Conservation (phyloP, 805 yeast species). For the Candida bentonensis region DNA sequence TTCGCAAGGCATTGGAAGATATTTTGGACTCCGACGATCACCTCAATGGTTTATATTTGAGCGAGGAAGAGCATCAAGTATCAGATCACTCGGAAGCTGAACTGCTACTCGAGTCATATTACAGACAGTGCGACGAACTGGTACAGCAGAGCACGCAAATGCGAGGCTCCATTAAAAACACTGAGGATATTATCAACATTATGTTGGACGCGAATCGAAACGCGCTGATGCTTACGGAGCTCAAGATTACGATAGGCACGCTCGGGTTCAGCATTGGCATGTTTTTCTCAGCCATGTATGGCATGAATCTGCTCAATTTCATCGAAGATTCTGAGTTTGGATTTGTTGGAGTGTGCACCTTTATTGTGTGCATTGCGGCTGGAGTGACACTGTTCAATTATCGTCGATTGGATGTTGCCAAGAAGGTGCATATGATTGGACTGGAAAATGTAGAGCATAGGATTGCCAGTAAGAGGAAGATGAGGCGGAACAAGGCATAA, state of each 20-base stretch:
- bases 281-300: slow-evolving; percentile 74
- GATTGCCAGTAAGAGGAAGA: no score
- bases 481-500: no score
- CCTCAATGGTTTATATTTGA: slow-evolving; percentile 62
- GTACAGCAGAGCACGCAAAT: slow-evolving; percentile 83
- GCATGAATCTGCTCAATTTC: slow-evolving; percentile 89
- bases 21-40: slow-evolving; percentile 79
- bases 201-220: slow-evolving; percentile 86
- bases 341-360: slow-evolving; percentile 33
- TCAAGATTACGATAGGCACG: slow-evolving; percentile 72
- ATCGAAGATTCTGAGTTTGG: slow-evolving; percentile 73
- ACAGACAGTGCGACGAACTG: slow-evolving; percentile 82
- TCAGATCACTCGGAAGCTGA: slow-evolving; percentile 54
- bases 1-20: slow-evolving; percentile 72
- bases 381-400: slow-evolving; percentile 38
- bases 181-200: slow-evolving; percentile 86
- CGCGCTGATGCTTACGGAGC: slow-evolving; percentile 73
- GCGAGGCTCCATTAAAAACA: slow-evolving; percentile 70
- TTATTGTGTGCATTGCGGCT: slow-evolving; percentile 29
- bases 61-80: slow-evolving; percentile 28
- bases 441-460: no score
- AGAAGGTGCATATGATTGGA: slow-evolving; percentile 1
- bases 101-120: slow-evolving; percentile 77
- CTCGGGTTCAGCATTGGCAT: slow-evolving; percentile 79
- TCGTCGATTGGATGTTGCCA: neutral